Evolutionary conservation across 2,329 filamentous ascomycete species (phyloP).

Genomic region (Aspergillus ruber): DNA sequence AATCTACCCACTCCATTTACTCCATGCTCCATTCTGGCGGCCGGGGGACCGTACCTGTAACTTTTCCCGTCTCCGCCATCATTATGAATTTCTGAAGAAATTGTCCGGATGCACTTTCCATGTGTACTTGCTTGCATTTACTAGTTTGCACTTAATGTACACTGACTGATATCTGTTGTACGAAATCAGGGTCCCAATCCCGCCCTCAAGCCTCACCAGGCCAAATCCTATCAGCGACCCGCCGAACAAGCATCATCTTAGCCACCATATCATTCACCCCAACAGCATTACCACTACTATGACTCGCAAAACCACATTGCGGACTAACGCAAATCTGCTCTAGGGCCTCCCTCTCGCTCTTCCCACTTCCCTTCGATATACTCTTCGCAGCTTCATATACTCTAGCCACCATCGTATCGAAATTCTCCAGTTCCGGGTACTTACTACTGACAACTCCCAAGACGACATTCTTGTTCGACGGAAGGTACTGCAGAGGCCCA

Average conservation of each 20-base stretch:
- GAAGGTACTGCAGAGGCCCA: constrained; percentile 52
- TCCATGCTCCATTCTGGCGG: too few relatives aligned
- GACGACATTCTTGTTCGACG: constrained; percentile 53
- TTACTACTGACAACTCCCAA: constrained; percentile 57
- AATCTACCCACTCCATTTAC: neutral
- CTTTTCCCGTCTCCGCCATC: too few relatives aligned
- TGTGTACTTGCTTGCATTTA: too few relatives aligned
- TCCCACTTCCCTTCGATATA: constrained; percentile 57
- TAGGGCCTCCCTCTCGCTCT: constrained; percentile 58
- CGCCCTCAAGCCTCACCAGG: neutral
- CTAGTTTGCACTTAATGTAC: too few relatives aligned
- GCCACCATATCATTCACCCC: constrained; percentile 60
- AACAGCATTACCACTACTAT: constrained; percentile 52
- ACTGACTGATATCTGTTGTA: too few relatives aligned
- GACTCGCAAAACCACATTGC: constrained; percentile 63
- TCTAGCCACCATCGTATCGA: constrained; percentile 50
- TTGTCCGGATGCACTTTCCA: too few relatives aligned
- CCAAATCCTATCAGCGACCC: constrained; percentile 49
- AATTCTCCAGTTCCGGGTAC: constrained; percentile 50
- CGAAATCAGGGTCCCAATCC: too few relatives aligned
- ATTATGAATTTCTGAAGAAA: too few relatives aligned
- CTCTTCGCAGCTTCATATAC: constrained; percentile 55
- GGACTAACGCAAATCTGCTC: constrained; percentile 58
- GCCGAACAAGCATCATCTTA: constrained; percentile 61
- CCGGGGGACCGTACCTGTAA: too few relatives aligned